phyloP scores from a whole-genome alignment of 2,329 filamentous ascomycete genomes.

The Bisporella sp. region DNA sequence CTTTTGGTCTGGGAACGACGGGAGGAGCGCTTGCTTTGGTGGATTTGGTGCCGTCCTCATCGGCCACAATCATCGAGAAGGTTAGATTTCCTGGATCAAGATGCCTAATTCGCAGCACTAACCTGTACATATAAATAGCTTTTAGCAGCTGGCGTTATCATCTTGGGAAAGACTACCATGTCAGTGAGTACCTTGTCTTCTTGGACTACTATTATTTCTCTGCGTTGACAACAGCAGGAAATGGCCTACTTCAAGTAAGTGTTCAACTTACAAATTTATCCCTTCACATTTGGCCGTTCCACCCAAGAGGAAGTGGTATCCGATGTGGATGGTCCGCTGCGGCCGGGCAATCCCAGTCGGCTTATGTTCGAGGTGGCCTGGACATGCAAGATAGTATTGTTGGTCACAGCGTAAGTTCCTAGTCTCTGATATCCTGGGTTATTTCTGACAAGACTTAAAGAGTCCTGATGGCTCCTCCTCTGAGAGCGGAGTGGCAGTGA shows the following conservation, averaged over 20 bases:
- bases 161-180: background rate
- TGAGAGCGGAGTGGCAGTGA: constrained; percentile 51
- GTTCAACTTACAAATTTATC: no score
- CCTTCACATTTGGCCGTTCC: no score
- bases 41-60: background rate
- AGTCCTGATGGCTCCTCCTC: constrained; percentile 44
- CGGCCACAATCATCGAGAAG: background rate
- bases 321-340: background rate
- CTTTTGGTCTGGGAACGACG: background rate
- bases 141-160: background rate
- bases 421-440: background rate
- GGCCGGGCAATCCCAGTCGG: background rate
- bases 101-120: no score
- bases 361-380: background rate
- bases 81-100: background rate
- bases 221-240: background rate
- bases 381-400: background rate
- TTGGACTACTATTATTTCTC: background rate
- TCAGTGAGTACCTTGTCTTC: background rate
- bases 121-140: background rate
- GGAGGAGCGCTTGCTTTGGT: background rate
- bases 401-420: background rate
- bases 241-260: background rate
- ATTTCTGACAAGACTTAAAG: background rate
- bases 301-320: background rate